A percentile compares a stretch with the other conserved stretches of the same genome.
These are phyloP conservation scores for Truncatella angustata DNA, from an alignment of 2,329 filamentous ascomycete species.

Conservation along the genomic window DNA sequence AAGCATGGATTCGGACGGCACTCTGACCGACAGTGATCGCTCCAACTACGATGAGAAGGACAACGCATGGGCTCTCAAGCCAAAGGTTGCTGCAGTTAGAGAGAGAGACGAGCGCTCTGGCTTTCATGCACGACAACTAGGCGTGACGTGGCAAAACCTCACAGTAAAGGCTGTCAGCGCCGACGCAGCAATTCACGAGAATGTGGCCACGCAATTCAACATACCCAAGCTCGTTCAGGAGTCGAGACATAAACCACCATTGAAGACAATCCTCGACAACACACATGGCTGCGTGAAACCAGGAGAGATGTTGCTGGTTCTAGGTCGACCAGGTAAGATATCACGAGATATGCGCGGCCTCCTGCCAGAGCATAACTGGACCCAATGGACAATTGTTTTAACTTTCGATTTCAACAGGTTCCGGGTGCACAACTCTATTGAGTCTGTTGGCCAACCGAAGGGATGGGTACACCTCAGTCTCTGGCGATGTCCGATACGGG, in stretches of 20 bases:
- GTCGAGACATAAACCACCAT: slow-evolving; percentile 50
- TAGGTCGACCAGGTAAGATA: slow-evolving; percentile 40
- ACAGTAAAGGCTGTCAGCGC: slow-evolving; percentile 61
- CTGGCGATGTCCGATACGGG: slow-evolving; percentile 32
- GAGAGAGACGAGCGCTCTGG: slow-evolving; percentile 40
- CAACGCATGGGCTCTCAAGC: slow-evolving; percentile 5
- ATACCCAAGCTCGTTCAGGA: slow-evolving; percentile 53
- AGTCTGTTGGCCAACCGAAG: slow-evolving; percentile 40
- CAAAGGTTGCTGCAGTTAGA: background rate
- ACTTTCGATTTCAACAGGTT: background rate
- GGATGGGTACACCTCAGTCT: slow-evolving; percentile 49
- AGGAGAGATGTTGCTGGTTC: slow-evolving; percentile 48
- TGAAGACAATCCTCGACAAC: slow-evolving; percentile 11
- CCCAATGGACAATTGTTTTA: too few species aligned
- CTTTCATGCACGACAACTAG: slow-evolving; percentile 50
- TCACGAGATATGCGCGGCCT: too few species aligned
- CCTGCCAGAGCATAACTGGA: too few species aligned
- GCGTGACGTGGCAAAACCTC: slow-evolving; percentile 64
- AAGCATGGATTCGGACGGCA: slow-evolving; percentile 5
- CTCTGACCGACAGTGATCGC: background rate
- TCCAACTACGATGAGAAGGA: background rate
- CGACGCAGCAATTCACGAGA: slow-evolving; percentile 64
- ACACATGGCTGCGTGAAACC: slow-evolving; percentile 19
- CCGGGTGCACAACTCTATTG: slow-evolving; percentile 51
- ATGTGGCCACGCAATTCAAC: slow-evolving; percentile 59